Evolutionary conservation across 2,329 filamentous ascomycete genomes (phyloP), one percentile per base, ranked within the genome.

Genomic region (Fusarium tjaetaba): DNA sequence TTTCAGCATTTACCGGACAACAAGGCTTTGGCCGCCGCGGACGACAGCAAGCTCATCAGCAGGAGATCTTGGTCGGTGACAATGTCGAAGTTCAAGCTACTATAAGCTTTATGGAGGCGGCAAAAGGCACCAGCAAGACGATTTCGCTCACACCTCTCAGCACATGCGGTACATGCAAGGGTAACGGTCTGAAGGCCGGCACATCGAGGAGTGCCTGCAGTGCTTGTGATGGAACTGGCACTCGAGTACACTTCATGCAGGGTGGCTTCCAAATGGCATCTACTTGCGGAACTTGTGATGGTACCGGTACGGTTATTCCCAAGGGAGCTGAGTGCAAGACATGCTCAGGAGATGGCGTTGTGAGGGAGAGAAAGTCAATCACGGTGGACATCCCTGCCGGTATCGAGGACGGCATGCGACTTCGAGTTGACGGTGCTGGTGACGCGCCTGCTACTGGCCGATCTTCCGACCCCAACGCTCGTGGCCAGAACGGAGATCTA

Each of bases 241-340:
- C 93, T 42, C 88, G 94, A 64, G 92, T 98, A 55, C 94, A 97
- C 82, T 92, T 94, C 79, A 93, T 98, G 89, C 91, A 94, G 77
- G 95, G 95, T 61, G 95, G 95, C 30, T 98, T 99, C 85, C 96
- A 98, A 85, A 96, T 99, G 92, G 94, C 94, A 9, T 94, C 94
- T 70, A 97, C 95, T 3, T 99, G 96, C 82, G 87, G 89, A 26
- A 85, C 90, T 41, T 99, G 96, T 81, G 91, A 91, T 58, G 96
- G 96, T 7, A 91, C 89, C 49, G 96, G 96, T 53, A 86, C 91
- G 59, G 87, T 89, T 5, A 92, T 94, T 39, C 95, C 96, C 5
- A 90, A 89, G 76, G 94, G 94, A 49, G 92, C 91, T 16, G 94
- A 97, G 79, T 99, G 96, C 83, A 86, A 87, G 65, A 88, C 90